A percentile compares a stretch with the other conserved stretches of the same genome.
Evolutionary conservation across 177 flowering plant species (phyloP).

Genomic region (Telopea speciosissima): DNA sequence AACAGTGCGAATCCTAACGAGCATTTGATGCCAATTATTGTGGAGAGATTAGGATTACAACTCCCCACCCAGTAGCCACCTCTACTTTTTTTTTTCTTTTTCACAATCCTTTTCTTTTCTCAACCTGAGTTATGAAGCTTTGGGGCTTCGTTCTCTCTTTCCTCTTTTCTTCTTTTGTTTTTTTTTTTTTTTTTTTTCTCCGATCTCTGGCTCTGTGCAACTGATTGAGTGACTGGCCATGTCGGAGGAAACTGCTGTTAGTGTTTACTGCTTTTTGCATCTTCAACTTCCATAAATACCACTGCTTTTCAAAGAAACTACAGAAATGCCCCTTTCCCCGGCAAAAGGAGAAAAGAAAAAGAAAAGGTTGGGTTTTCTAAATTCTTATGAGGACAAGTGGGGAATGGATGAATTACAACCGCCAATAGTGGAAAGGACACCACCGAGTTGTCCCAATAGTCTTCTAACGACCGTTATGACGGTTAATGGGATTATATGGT

Average conservation of each 20-base stretch:
- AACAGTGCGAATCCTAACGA: constrained; percentile 60
- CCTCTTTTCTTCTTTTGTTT: background rate
- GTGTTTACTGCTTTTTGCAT: background rate
- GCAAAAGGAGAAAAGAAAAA: too few species aligned
- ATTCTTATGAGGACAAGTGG: background rate
- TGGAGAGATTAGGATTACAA: constrained; percentile 13
- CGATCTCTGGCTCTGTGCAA: background rate
- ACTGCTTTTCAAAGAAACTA: background rate
- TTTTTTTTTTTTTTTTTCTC: background rate
- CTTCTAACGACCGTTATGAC: background rate
- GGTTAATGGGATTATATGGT: background rate
- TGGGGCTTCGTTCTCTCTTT: background rate
- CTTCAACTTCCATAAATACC: background rate
- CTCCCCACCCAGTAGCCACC: background rate
- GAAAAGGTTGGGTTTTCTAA: background rate
- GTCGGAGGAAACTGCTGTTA: background rate
- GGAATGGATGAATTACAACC: background rate
- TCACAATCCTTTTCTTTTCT: background rate
- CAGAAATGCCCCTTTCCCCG: background rate
- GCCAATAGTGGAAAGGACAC: background rate
- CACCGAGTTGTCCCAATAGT: background rate
- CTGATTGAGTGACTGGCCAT: background rate
- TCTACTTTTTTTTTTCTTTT: background rate
- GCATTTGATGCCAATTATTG: constrained; percentile 72
- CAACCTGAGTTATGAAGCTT: background rate